Base-by-base conservation (phyloP, 2,329 filamentous ascomycete species). In the Paecilomyces niveus region DNA sequence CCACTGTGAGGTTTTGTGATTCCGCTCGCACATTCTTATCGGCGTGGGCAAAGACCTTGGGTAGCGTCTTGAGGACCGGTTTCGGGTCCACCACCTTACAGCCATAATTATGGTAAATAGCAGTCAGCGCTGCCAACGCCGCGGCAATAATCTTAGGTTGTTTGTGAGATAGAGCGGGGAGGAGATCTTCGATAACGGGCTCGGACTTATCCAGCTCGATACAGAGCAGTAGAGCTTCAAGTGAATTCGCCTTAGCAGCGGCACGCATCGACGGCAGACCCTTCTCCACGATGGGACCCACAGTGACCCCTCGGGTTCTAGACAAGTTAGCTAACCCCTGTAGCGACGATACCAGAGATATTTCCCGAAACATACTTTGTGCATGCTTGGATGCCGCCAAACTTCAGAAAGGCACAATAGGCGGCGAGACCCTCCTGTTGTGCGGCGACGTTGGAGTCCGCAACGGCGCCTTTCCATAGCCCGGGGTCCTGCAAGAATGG, bases 1-100 rank as follows among this genome's bases (percentile, higher is more conserved):
- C 95, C 54, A 97, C 90, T 0, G 93, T 89, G 58, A 99, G 80
- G 66, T 89, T 92, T 53, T 94, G 94, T 29, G 92, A 92, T 73
- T 97, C 94, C 3, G 92, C 92, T 74, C 94, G 88, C 15, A 99
- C 90, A 72, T 97, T 97, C 77, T 99, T 99, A 81, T 99, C 94
- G 32, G 94, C 93, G 72, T 97, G 94, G 21, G 90, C 91, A 70
- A 97, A 99, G 1, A 88, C 88, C 71, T 96, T 96, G 2, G 94
- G 92, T 1, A 99, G 80, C 10, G 84, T 78, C 72, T 97, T 97
- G 60, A 97, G 83, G 21, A 95, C 86, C 1, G 90, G 88, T 72
- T 99, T 97, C 3, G 95, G 91, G 69, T 99, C 94, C 54, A 94
- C 88, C 18, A 91, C 86, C 76, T 96, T 96, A 79, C 92, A 95